phyloP scores from a whole-genome alignment of 805 yeast species.

The Nakazawaea ambrosiae region DNA sequence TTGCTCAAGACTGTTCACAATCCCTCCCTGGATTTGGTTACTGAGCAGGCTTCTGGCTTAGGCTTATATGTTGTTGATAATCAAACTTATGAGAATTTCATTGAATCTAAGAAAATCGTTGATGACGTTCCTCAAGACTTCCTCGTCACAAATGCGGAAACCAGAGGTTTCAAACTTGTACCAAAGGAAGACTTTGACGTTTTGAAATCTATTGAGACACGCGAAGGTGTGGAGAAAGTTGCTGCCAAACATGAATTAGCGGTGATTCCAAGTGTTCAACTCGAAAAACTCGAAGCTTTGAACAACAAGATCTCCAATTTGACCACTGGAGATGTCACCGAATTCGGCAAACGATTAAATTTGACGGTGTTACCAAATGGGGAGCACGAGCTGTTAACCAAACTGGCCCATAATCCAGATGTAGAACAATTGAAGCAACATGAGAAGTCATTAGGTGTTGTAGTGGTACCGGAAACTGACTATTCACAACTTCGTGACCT shows the following conservation, averaged over 20 bases:
- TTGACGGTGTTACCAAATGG: constrained; percentile 1
- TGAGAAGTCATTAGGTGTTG: constrained; percentile 8
- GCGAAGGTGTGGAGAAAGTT: not conserved
- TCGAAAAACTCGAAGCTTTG: not conserved
- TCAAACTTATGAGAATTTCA: not conserved
- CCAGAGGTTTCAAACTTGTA: not conserved
- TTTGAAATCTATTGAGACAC: not conserved
- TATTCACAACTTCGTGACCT: not conserved
- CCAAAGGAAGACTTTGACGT: not conserved
- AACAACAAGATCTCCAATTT: not conserved
- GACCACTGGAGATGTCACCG: not conserved
- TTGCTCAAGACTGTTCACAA: too few relatives aligned
- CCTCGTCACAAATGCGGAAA: not conserved
- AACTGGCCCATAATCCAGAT: not conserved
- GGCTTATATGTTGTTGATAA: not conserved
- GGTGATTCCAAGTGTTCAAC: not conserved
- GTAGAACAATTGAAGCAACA: constrained; percentile 1
- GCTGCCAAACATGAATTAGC: not conserved
- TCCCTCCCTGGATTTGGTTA: not conserved
- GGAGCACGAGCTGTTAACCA: not conserved
- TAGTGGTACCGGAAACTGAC: not conserved
- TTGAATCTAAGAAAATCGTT: not conserved
- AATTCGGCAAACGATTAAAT: not conserved
- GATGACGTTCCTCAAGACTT: not conserved
- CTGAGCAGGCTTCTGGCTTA: not conserved